Percentiles rank a stretch among this genome's conserved stretches.
These are phyloP conservation scores for Penicillium sp. DNA, from an alignment of 2,329 filamentous ascomycete genomes.

Conservation along the genomic window DNA sequence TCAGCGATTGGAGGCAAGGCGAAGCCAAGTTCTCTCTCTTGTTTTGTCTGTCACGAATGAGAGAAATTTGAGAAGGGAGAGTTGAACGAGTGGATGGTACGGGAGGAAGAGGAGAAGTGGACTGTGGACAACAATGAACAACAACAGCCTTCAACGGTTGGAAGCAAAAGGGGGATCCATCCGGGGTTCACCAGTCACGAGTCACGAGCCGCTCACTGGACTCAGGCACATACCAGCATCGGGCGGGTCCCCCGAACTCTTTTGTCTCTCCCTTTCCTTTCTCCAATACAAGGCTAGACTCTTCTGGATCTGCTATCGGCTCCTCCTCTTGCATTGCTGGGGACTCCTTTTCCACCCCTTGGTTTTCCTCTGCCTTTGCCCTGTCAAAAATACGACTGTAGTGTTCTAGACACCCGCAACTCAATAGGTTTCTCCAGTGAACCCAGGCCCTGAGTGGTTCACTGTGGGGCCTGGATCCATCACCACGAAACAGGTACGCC, in stretches of 20 bases:
- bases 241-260: conserved; percentile 5
- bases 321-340: neutral
- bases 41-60: neutral
- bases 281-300: neutral
- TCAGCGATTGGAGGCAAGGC: conserved; percentile 1
- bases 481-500: conserved; percentile 7
- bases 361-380: neutral
- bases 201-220: conserved; percentile 1
- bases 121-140: conserved; percentile 4
- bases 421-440: conserved; percentile 6
- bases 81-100: conserved; percentile 14
- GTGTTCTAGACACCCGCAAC: neutral
- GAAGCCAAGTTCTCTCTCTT: neutral
- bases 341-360: neutral
- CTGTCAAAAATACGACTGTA: neutral
- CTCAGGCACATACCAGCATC: conserved; percentile 4
- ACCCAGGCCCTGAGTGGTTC: conserved; percentile 10
- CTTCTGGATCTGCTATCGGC: too few relatives aligned
- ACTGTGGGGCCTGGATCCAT: conserved; percentile 13
- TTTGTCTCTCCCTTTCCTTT: neutral
- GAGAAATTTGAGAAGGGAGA: neutral
- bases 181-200: conserved; percentile 9
- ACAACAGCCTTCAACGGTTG: neutral
- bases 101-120: neutral
- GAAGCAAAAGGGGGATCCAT: conserved; percentile 11